Evolutionary conservation across 2,329 filamentous ascomycete species (phyloP), one percentile per base, ranked within the genome.

Genomic region (Scedosporium boydii): DNA sequence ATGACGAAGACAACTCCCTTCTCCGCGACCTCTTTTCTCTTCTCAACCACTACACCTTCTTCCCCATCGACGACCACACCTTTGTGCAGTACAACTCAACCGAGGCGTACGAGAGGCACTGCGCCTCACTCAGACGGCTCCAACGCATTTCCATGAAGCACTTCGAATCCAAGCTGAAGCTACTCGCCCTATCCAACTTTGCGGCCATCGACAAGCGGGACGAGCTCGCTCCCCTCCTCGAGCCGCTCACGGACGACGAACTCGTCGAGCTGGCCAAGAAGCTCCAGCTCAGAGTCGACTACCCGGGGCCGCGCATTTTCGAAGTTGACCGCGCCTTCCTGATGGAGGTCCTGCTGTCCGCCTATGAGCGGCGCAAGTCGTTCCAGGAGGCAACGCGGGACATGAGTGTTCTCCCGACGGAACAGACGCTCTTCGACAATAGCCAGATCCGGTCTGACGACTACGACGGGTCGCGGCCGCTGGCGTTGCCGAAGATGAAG

Each of bases 401-500:
- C 57, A 80, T 96, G 73, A 85, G 82, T 44, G 80, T 96, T 41
- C 74, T 96, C n/a, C 96, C 96, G 0, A 98, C 91, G 0, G 95
- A 98, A 71, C 78, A 83, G 51, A 77, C 84, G 1, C 78, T 99
- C 4, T 97, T 97, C 69, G 91, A 97, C 64, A 81, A 81, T 59
- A 85, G 86, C 27, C 83, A 96, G 61, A 75, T 93, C 62, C 85
- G 91, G 63, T 93, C 93, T 63, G 93, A 97, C 69, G 82, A 81
- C 6, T 98, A 97, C 69, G 88, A 96, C 72, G 93, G 93, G 27
- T 92, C 91, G 26, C 85, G 85, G 58, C 93, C 95, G 4, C 80
- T 99, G 63, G 91, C 95, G 2, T 86, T 99, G 53, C 95, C 95
- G 2, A 99, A 99, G 72, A 77, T 98, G 56, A 99, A 97, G 68